Percentiles rank a stretch among this genome's conserved stretches.
Evolutionary conservation across 257 asterid species (phyloP).

Genomic region (Ballota nigra): DNA sequence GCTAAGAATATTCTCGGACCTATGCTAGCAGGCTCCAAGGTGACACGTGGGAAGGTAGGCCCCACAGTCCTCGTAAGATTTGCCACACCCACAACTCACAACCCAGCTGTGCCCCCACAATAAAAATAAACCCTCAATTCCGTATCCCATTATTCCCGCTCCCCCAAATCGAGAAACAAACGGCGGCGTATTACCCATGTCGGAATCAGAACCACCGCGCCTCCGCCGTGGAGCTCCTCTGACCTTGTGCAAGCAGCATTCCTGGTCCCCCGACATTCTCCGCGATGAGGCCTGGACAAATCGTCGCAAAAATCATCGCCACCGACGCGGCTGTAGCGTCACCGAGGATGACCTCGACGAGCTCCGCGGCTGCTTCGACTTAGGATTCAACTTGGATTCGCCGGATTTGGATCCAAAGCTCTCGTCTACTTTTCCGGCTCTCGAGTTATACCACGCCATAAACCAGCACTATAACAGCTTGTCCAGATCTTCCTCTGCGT

Average conservation of each 20-base stretch:
- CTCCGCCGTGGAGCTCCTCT: slow-evolving; percentile 28
- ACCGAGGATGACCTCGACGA: slow-evolving; percentile 65
- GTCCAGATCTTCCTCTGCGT: slow-evolving; percentile 42
- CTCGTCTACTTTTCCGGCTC: slow-evolving; percentile 54
- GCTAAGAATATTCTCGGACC: slow-evolving; percentile 7
- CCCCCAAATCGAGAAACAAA: background rate
- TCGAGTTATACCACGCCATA: slow-evolving; percentile 46
- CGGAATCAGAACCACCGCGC: slow-evolving; percentile 31
- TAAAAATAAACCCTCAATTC: slow-evolving; percentile 17
- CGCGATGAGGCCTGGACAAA: slow-evolving; percentile 59
- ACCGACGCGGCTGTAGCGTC: slow-evolving; percentile 39
- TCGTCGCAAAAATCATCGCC: slow-evolving; percentile 30
- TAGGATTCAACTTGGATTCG: slow-evolving; percentile 60
- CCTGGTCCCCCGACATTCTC: slow-evolving; percentile 54
- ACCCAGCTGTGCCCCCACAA: slow-evolving; percentile 16
- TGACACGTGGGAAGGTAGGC: slow-evolving; percentile 17
- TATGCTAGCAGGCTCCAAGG: background rate
- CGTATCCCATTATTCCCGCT: slow-evolving; percentile 5
- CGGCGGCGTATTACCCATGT: slow-evolving; percentile 29
- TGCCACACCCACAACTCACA: background rate
- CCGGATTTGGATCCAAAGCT: slow-evolving; percentile 48
- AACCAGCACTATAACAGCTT: slow-evolving; percentile 22
- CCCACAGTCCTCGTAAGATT: slow-evolving; percentile 25
- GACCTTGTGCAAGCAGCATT: slow-evolving; percentile 41
- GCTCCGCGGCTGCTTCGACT: slow-evolving; percentile 61